These are phyloP conservation scores for Vanilla planifolia DNA, from an alignment of 106 monocot species.

Conservation along the genomic window DNA sequence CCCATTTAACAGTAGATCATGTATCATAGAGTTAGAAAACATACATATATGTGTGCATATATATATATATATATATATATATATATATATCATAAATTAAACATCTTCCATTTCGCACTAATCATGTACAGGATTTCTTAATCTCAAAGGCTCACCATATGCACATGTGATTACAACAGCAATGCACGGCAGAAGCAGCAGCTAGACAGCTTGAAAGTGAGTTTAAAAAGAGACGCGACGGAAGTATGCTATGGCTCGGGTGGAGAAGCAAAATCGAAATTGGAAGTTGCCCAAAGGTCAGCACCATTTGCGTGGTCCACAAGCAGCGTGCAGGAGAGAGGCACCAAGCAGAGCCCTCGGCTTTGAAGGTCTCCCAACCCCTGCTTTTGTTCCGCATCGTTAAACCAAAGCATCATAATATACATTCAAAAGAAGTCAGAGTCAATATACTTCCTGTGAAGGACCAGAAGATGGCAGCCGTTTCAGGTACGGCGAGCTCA, in stretches of 20 bases:
- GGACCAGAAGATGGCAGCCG: slow-evolving; percentile 41
- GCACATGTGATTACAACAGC: too few species aligned
- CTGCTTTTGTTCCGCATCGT: neutral
- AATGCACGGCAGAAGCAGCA: neutral
- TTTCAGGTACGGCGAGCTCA: slow-evolving; percentile 47
- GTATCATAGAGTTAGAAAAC: too few species aligned
- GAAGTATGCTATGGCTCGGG: neutral
- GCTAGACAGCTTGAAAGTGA: too few species aligned
- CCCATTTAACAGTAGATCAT: too few species aligned
- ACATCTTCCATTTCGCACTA: too few species aligned
- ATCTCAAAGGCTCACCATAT: too few species aligned
- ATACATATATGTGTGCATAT: too few species aligned
- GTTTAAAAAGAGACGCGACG: neutral
- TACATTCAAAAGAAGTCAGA: neutral
- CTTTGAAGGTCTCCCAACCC: slow-evolving; percentile 10
- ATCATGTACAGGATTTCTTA: too few species aligned
- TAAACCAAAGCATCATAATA: neutral
- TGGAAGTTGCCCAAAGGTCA: slow-evolving; percentile 13
- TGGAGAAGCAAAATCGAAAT: neutral
- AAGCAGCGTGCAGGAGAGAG: slow-evolving; percentile 9
- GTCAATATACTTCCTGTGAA: slow-evolving; percentile 31
- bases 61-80: too few species aligned
- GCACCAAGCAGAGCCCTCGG: slow-evolving; percentile 17
- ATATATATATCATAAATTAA: neutral
- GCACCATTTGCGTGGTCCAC: slow-evolving; percentile 14